A percentile compares a stretch with the other conserved stretches of the same genome.
Evolutionary conservation across 106 monocot species (phyloP).

Genomic region (Dendrobium catenatum): DNA sequence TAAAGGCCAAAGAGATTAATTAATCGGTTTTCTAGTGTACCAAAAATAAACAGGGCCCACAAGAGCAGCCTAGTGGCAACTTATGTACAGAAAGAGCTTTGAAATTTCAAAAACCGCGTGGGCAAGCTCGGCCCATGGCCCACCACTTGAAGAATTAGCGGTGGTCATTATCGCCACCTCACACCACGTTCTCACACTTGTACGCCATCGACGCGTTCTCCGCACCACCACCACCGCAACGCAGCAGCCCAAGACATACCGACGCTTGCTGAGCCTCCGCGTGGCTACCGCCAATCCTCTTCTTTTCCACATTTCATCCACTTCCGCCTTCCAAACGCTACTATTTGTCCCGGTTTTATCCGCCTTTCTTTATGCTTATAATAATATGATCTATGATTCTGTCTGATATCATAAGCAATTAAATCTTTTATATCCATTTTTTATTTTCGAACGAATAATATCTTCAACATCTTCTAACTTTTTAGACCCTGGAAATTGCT

Average conservation of each 20-base stretch:
- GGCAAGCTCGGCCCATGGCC: neutral
- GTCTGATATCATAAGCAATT: too few species aligned
- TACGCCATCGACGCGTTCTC: neutral
- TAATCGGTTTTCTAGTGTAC: too few species aligned
- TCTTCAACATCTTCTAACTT: too few species aligned
- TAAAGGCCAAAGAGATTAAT: too few species aligned
- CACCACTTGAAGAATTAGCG: neutral
- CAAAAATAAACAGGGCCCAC: too few species aligned
- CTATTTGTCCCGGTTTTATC: too few species aligned
- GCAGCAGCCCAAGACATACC: neutral
- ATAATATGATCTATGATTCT: too few species aligned
- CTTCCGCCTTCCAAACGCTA: too few species aligned
- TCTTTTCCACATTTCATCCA: neutral
- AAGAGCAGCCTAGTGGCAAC: neutral
- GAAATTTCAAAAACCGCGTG: neutral
- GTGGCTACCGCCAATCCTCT: neutral
- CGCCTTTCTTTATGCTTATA: too few species aligned
- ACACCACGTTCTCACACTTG: neutral
- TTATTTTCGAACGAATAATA: too few species aligned
- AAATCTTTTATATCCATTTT: too few species aligned
- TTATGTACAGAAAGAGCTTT: neutral
- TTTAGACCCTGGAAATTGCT: too few species aligned
- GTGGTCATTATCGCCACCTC: neutral
- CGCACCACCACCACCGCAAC: neutral
- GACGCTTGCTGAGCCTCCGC: neutral